Conservation (phyloP, 768 basidiomycete species). For the Russula griseocarnosa region DNA sequence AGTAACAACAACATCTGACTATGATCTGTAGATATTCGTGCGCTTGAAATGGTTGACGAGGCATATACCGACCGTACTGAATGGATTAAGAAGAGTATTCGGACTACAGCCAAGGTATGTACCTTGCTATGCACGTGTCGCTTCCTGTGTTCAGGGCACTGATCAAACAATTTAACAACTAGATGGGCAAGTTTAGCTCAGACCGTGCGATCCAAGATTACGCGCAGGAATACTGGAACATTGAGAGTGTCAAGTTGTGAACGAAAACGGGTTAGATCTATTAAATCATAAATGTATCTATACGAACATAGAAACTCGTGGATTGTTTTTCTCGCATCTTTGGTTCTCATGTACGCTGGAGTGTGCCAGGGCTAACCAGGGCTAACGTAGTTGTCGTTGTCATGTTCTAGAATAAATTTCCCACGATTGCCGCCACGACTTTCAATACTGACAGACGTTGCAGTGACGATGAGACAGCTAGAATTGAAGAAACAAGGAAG, state of each 20-base stretch:
- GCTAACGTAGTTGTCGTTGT: not conserved
- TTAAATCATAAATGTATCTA: conserved; percentile 2
- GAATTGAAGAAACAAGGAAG: not conserved
- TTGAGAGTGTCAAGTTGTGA: conserved; percentile 45
- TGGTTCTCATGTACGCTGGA: conserved; percentile 1
- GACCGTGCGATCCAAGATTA: conserved; percentile 92
- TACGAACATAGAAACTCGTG: conserved; percentile 15
- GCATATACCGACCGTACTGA: conserved; percentile 78
- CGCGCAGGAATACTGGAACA: conserved; percentile 83
- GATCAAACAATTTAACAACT: conserved; percentile 10
- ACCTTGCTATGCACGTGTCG: not conserved
- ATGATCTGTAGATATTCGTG: conserved; percentile 59
- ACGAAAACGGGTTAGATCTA: not conserved
- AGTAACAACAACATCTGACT: not conserved
- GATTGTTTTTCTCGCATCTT: conserved; percentile 9
- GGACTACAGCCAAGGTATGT: conserved; percentile 68
- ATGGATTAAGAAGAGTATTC: conserved; percentile 91
- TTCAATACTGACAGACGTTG: not conserved
- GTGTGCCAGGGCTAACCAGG: not conserved
- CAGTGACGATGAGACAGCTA: not conserved
- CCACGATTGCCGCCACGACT: not conserved
- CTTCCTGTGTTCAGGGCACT: not conserved
- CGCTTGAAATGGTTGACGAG: conserved; percentile 82
- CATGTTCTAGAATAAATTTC: conserved; percentile 7
- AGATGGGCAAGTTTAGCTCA: conserved; percentile 97